Evolutionary conservation across 768 basidiomycete species (phyloP).

Genomic region (Grammothele lineata): DNA sequence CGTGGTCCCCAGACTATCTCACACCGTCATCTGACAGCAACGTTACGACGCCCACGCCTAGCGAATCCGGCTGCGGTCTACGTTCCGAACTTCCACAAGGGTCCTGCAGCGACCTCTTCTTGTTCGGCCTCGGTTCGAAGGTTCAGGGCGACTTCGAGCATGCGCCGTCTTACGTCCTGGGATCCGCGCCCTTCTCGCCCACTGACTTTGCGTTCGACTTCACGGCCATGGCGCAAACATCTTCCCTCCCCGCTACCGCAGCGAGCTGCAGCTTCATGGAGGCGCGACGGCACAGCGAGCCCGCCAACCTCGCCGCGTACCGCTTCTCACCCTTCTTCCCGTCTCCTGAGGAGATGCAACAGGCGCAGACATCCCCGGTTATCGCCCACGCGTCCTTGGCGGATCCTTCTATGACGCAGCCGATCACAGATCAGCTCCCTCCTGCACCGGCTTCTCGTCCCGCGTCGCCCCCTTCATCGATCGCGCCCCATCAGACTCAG

Average conservation of each 20-base stretch:
- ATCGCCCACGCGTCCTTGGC: conserved; percentile 4
- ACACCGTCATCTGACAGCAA: conserved; percentile 14
- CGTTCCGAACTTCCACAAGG: conserved; percentile 1
- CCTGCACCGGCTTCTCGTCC: conserved; percentile 1
- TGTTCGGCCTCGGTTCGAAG: conserved; percentile 8
- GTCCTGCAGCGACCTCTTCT: conserved; percentile 1
- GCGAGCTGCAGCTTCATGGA: background rate
- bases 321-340: conserved; percentile 7
- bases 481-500: conserved; percentile 15
- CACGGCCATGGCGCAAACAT: background rate
- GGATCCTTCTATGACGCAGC: no score
- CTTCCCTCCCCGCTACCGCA: background rate
- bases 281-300: conserved; percentile 13
- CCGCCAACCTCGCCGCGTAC: conserved; percentile 10
- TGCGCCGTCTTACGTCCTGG: conserved; percentile 10
- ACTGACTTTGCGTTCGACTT: conserved; percentile 1
- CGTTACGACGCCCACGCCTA: conserved; percentile 13
- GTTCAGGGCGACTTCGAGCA: background rate
- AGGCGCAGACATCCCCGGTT: conserved; percentile 1
- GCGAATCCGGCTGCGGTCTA: conserved; percentile 8
- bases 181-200: conserved; percentile 14
- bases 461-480: conserved; percentile 9
- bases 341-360: background rate
- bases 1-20: conserved; percentile 11
- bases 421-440: conserved; percentile 13